Conservation (phyloP, 441 rosid genomes). For the Syzygium syzygioides region DNA sequence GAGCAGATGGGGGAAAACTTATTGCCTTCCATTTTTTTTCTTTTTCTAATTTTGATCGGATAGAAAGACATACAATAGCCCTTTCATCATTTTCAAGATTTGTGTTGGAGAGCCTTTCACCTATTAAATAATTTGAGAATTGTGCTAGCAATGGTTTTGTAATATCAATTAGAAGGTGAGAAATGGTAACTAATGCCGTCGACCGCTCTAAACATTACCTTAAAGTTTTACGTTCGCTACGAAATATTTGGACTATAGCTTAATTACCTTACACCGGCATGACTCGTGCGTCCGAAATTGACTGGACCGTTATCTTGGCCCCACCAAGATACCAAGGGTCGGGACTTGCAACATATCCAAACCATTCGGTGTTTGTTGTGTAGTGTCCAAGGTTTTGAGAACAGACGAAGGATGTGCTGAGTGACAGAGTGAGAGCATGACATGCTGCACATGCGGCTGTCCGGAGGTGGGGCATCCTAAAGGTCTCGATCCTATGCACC, state of each 20-base stretch:
- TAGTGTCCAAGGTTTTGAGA: background rate
- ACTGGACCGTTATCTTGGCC: background rate
- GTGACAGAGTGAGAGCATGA: background rate
- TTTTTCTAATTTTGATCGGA: background rate
- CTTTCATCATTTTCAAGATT: background rate
- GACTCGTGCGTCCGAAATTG: background rate
- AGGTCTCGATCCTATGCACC: background rate
- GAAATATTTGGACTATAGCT: background rate
- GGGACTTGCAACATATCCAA: background rate
- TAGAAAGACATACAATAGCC: background rate
- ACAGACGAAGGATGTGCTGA: background rate
- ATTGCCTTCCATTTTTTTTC: background rate
- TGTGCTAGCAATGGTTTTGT: fast-evolving
- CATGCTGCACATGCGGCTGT: background rate
- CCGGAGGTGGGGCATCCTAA: background rate
- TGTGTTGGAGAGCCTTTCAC: background rate
- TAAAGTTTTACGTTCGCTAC: background rate
- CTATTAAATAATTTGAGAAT: background rate
- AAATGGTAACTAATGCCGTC: fast-evolving
- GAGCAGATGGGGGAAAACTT: background rate
- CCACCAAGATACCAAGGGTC: background rate
- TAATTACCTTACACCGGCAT: background rate
- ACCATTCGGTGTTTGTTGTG: background rate
- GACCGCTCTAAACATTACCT: background rate
- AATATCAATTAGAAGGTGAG: background rate